Evolutionary conservation across 768 basidiomycete genomes (phyloP).

Genomic region (Aureoboletus auriporus): DNA sequence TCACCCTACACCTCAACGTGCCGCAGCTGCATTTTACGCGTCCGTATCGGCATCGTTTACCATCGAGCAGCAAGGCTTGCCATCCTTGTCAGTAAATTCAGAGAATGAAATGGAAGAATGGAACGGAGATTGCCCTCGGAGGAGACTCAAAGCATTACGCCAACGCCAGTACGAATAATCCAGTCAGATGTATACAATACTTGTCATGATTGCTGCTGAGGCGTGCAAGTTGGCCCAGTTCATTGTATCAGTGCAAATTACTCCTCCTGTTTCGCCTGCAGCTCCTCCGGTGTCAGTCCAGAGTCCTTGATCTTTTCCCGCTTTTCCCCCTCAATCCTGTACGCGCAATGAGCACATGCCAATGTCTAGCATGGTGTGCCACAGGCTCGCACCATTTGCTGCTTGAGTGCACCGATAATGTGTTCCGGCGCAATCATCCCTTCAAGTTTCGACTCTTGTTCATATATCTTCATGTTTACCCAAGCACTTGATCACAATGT

Average conservation of each 20-base stretch:
- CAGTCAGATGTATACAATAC: slow-evolving; percentile 27
- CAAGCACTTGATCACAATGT: slow-evolving; percentile 94
- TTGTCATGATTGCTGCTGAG: slow-evolving; percentile 3
- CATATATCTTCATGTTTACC: slow-evolving; percentile 91
- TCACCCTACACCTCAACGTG: slow-evolving; percentile 12
- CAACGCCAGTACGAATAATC: slow-evolving; percentile 34
- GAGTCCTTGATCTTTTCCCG: slow-evolving; percentile 84
- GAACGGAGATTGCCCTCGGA: slow-evolving; percentile 67
- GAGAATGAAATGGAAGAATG: slow-evolving; percentile 41
- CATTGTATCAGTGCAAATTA: slow-evolving; percentile 90
- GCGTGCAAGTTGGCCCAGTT: slow-evolving; percentile 59
- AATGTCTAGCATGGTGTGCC: too few species aligned
- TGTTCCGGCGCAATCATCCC: slow-evolving; percentile 99
- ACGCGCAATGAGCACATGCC: slow-evolving; percentile 5
- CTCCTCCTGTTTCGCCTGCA: slow-evolving; percentile 81
- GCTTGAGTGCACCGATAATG: slow-evolving; percentile 87
- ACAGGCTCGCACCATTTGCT: slow-evolving; percentile 81
- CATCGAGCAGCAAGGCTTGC: slow-evolving; percentile 81
- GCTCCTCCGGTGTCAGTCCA: slow-evolving; percentile 88
- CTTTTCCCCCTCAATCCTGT: slow-evolving; percentile 86
- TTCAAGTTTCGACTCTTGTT: slow-evolving; percentile 78
- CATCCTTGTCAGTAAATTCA: slow-evolving; percentile 37
- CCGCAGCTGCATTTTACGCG: slow-evolving; percentile 64
- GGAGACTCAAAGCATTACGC: slow-evolving; percentile 52
- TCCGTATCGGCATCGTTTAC: slow-evolving; percentile 78